Evolutionary conservation across 1,284 basidiomycete species (phyloP).

Genomic region (Apiotrichum gracile): DNA sequence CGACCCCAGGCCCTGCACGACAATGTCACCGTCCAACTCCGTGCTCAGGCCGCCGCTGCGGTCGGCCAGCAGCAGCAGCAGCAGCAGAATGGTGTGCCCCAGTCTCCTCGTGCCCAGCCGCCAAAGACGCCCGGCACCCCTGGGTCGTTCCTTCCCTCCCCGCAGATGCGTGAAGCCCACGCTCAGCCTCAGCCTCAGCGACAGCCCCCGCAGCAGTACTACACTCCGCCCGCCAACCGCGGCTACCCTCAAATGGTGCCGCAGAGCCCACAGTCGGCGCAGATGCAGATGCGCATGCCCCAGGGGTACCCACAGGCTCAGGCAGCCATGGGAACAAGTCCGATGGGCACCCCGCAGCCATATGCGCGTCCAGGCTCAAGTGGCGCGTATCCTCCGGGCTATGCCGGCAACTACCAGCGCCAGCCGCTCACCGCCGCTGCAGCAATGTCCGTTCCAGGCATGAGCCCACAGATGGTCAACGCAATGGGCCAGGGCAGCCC

Average conservation of each 20-base stretch:
- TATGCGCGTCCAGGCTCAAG: not conserved
- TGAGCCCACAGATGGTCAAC: not conserved
- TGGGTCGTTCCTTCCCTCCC: slow-evolving; percentile 2
- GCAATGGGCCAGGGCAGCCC: not conserved
- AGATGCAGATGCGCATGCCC: not conserved
- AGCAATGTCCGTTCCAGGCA: not conserved
- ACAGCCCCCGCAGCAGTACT: not conserved
- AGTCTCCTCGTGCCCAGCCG: slow-evolving; percentile 4
- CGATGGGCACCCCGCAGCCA: not conserved
- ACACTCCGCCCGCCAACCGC: not conserved
- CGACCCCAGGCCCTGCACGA: slow-evolving; percentile 40
- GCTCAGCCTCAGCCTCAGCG: not conserved
- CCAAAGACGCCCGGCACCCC: slow-evolving; percentile 7
- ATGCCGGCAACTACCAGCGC: not conserved
- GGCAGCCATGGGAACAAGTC: too few species aligned
- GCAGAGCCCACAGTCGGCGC: not conserved
- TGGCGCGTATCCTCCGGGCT: not conserved
- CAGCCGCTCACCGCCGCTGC: not conserved
- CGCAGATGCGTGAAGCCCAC: slow-evolving; percentile 14
- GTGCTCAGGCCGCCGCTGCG: slow-evolving; percentile 9
- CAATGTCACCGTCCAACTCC: slow-evolving; percentile 14
- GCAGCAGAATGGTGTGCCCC: slow-evolving; percentile 6
- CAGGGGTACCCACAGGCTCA: not conserved
- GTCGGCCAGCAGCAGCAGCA: slow-evolving; percentile 6
- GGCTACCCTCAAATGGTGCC: not conserved